Evolutionary conservation across 2,329 filamentous ascomycete genomes (phyloP).

Genomic region (Colletotrichum sp.): DNA sequence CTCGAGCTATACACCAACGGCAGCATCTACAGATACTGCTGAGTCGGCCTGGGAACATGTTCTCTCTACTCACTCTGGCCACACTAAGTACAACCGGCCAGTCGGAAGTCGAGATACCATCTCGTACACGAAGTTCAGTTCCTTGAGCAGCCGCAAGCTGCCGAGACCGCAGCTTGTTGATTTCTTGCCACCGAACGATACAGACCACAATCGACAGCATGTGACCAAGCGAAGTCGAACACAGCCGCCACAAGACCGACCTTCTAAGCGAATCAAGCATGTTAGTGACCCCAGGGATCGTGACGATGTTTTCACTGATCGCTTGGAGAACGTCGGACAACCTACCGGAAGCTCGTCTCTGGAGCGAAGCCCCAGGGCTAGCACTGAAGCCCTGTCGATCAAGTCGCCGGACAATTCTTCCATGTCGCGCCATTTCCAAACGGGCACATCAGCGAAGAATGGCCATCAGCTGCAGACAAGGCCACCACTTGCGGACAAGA

Average conservation of each 20-base stretch:
- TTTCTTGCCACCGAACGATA: background rate
- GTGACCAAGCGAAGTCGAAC: background rate
- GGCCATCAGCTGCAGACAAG: background rate
- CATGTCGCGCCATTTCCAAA: background rate
- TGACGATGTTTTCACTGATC: background rate
- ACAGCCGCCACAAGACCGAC: background rate
- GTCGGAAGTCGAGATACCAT: background rate
- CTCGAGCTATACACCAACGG: background rate
- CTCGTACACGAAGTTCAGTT: background rate
- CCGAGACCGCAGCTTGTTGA: background rate
- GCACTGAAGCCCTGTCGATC: background rate
- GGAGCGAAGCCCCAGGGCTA: background rate
- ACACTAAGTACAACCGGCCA: background rate
- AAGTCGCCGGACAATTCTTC: background rate
- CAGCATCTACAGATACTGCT: background rate
- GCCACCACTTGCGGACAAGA: background rate
- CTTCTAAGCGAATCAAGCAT: background rate
- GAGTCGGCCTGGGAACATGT: background rate
- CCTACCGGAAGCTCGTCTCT: background rate
- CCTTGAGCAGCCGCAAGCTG: background rate
- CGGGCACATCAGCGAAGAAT: background rate
- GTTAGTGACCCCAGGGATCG: background rate
- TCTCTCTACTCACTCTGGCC: background rate
- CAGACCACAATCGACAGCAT: too few relatives aligned
- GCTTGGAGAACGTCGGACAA: background rate